These are phyloP conservation scores for Hypomontagnella submonticulosa DNA, from an alignment of 495 filamentous ascomycete genomes.

Conservation along the genomic window DNA sequence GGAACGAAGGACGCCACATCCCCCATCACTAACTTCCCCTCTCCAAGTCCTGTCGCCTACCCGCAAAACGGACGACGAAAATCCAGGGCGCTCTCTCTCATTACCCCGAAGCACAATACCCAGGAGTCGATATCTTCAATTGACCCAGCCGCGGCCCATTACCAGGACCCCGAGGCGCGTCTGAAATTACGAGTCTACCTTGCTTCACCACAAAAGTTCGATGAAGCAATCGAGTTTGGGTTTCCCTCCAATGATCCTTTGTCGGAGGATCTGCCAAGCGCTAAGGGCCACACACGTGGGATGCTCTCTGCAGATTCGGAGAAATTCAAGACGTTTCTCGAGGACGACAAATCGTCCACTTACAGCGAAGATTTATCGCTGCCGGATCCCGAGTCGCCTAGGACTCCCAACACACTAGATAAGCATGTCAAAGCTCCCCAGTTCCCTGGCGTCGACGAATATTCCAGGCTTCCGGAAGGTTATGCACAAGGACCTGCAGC, in stretches of 20 bases:
- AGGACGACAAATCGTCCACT: slow-evolving; percentile 57
- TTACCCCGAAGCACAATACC: slow-evolving; percentile 57
- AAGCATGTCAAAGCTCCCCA: slow-evolving; percentile 53
- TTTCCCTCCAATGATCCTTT: slow-evolving; percentile 73
- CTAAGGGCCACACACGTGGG: slow-evolving; percentile 39
- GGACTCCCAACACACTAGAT: slow-evolving; percentile 61
- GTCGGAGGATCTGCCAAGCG: slow-evolving; percentile 32
- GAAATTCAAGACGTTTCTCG: slow-evolving; percentile 59
- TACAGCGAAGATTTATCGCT: slow-evolving; percentile 64
- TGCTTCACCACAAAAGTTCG: slow-evolving; percentile 92
- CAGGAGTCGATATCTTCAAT: slow-evolving; percentile 66
- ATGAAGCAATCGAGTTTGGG: slow-evolving; percentile 93
- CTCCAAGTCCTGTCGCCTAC: slow-evolving; percentile 47
- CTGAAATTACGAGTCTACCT: slow-evolving; percentile 88
- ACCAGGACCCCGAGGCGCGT: slow-evolving; percentile 90
- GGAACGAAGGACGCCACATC: slow-evolving; percentile 53
- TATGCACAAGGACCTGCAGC: slow-evolving; percentile 67
- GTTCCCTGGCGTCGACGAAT: slow-evolving; percentile 25
- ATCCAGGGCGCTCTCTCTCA: slow-evolving; percentile 61
- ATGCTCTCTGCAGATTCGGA: slow-evolving; percentile 49
- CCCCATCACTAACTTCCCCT: slow-evolving; percentile 49
- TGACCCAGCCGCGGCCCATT: slow-evolving; percentile 81
- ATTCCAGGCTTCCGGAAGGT: slow-evolving; percentile 49
- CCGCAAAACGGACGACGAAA: slow-evolving; percentile 54
- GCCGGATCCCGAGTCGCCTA: slow-evolving; percentile 64